Percentiles rank a stretch among this genome's conserved stretches.
These are phyloP conservation scores for Backusella psychrophila DNA, from an alignment of 192 early-diverging fungal species.

Conservation along the genomic window DNA sequence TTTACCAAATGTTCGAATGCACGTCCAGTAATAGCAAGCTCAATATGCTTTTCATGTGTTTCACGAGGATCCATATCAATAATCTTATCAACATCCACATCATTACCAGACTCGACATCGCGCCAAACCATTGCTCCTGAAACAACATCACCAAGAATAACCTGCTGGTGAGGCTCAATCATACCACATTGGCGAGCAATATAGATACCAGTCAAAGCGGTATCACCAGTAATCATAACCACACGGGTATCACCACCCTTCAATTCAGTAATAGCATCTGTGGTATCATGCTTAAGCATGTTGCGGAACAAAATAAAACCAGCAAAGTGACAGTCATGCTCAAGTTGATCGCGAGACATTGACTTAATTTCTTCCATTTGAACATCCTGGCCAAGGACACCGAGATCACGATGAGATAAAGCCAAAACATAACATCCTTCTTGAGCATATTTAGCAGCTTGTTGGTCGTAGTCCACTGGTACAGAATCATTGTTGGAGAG, in stretches of 20 bases:
- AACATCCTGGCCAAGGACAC: slow-evolving; percentile 41
- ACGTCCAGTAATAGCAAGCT: slow-evolving; percentile 71
- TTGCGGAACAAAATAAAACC: slow-evolving; percentile 78
- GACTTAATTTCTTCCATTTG: slow-evolving; percentile 31
- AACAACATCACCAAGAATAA: slow-evolving; percentile 54
- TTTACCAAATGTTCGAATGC: slow-evolving; percentile 58
- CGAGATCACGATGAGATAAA: slow-evolving; percentile 63
- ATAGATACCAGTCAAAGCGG: slow-evolving; percentile 68
- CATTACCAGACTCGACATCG: slow-evolving; percentile 54
- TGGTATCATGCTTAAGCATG: slow-evolving; percentile 71
- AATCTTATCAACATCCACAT: slow-evolving; percentile 38
- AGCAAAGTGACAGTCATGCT: slow-evolving; percentile 47
- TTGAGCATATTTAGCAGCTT: slow-evolving; percentile 57
- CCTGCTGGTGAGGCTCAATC: slow-evolving; percentile 47
- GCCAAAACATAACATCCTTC: slow-evolving; percentile 84
- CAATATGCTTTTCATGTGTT: slow-evolving; percentile 36
- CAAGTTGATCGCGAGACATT: slow-evolving; percentile 59
- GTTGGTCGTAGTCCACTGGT: slow-evolving; percentile 56
- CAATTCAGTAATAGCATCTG: slow-evolving; percentile 62
- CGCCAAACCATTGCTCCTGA: slow-evolving; percentile 47
- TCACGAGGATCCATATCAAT: slow-evolving; percentile 19
- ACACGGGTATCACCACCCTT: slow-evolving; percentile 63
- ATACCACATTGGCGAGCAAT: slow-evolving; percentile 69
- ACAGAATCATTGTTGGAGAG: slow-evolving; percentile 41
- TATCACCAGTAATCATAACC: slow-evolving; percentile 87